Percentiles rank a stretch among this genome's conserved stretches.
These are phyloP conservation scores for Pseudogymnoascus sp. DNA, from an alignment of 2,329 filamentous ascomycete genomes.

Conservation along the genomic window DNA sequence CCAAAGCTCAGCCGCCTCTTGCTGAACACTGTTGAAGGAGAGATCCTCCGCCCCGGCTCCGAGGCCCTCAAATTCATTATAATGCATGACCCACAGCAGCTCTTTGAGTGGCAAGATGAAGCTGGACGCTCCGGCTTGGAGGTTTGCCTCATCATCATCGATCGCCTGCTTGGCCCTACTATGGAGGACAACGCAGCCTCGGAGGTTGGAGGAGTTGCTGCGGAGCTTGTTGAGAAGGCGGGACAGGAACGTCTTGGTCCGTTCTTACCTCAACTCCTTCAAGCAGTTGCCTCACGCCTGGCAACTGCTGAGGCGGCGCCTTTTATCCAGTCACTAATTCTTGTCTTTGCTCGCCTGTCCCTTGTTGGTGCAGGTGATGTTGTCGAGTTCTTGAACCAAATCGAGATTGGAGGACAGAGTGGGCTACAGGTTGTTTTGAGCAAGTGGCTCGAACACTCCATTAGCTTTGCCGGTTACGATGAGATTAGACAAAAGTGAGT, in stretches of 20 bases:
- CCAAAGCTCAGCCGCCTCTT: slow-evolving; percentile 80
- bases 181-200: slow-evolving; percentile 92
- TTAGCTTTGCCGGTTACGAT: slow-evolving; percentile 96
- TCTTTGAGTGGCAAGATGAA: slow-evolving; percentile 78
- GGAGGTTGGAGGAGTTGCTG: slow-evolving; percentile 91
- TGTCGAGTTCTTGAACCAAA: slow-evolving; percentile 79
- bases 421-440: slow-evolving; percentile 82
- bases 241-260: slow-evolving; percentile 85
- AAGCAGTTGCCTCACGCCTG: slow-evolving; percentile 78
- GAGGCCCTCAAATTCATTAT: slow-evolving; percentile 84
- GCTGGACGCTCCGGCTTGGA: slow-evolving; percentile 76
- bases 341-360: slow-evolving; percentile 88
- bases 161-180: slow-evolving; percentile 71
- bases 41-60: slow-evolving; percentile 78
- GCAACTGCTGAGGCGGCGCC: slow-evolving; percentile 73
- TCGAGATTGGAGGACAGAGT: slow-evolving; percentile 69
- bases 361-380: slow-evolving; percentile 81
- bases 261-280: slow-evolving; percentile 78
- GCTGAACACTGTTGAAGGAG: slow-evolving; percentile 76
- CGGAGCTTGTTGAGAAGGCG: slow-evolving; percentile 90
- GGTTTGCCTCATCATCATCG: slow-evolving; percentile 82
- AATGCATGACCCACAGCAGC: slow-evolving; percentile 79
- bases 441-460: slow-evolving; percentile 96
- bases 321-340: slow-evolving; percentile 91
- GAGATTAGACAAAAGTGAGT: slow-evolving; percentile 91